Conservation (phyloP, 805 yeast species). For the Candida ovalis region DNA sequence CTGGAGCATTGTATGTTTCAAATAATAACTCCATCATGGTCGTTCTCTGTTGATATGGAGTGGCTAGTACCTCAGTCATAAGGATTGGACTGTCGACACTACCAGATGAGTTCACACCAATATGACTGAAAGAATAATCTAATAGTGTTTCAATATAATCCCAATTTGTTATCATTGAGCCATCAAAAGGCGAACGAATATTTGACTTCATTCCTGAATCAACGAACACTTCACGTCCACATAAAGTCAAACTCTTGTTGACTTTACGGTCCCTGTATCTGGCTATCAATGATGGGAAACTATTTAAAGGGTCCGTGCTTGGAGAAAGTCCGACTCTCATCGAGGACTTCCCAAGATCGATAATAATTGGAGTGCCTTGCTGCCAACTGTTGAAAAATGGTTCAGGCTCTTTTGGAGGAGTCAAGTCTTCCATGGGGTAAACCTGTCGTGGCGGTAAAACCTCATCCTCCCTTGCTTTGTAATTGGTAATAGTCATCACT, state of each 20-base stretch:
- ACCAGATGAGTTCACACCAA: conserved; percentile 57
- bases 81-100: conserved; percentile 74
- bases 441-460: conserved; percentile 40
- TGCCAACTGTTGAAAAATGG: conserved; percentile 47
- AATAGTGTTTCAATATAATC: conserved; percentile 78
- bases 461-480: conserved; percentile 18
- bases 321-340: conserved; percentile 59
- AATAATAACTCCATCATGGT: conserved; percentile 79
- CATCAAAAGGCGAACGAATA: conserved; percentile 81
- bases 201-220: conserved; percentile 69
- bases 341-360: conserved; percentile 75
- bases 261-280: conserved; percentile 75
- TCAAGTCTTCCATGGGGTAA: conserved; percentile 40
- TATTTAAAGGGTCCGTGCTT: conserved; percentile 46
- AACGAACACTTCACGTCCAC: conserved; percentile 77
- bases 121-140: conserved; percentile 78
- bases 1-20: conserved; percentile 76
- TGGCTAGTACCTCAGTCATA: conserved; percentile 72
- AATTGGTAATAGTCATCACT: conserved; percentile 2
- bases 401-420: conserved; percentile 37
- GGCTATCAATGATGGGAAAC: conserved; percentile 66
- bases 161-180: conserved; percentile 86
- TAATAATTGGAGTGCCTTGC: conserved; percentile 69
- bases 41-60: conserved; percentile 65
- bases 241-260: conserved; percentile 57